Percentiles rank a stretch among this genome's conserved stretches.
phyloP scores from a whole-genome alignment of 2,329 filamentous ascomycete species.

The Blastomyces silverae region DNA sequence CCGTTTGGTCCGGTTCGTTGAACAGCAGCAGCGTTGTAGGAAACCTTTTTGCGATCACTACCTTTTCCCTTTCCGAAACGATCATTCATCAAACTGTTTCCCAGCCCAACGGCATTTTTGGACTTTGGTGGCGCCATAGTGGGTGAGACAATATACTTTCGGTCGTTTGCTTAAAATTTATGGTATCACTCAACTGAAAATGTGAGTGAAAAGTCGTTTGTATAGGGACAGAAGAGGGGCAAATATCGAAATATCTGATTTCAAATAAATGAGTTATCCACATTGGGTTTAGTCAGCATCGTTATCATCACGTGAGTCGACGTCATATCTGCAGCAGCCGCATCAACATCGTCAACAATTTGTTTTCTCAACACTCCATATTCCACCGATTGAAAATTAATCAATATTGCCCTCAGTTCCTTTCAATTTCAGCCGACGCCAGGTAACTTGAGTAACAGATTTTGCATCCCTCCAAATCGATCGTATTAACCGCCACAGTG shows the following conservation, averaged over 20 bases:
- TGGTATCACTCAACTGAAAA: background rate
- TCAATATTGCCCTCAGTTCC: background rate
- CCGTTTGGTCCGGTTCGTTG: slow-evolving; percentile 67
- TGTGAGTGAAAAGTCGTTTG: background rate
- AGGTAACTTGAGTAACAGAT: background rate
- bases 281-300: background rate
- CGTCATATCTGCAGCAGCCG: background rate
- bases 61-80: slow-evolving; percentile 93
- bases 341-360: slow-evolving; percentile 1
- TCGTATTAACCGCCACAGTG: background rate
- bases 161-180: background rate
- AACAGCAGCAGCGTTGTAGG: slow-evolving; percentile 54
- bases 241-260: slow-evolving; percentile 9
- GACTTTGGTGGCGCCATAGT: slow-evolving; percentile 78
- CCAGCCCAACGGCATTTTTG: slow-evolving; percentile 89
- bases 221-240: background rate
- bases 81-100: slow-evolving; percentile 98
- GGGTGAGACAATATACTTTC: slow-evolving; percentile 15
- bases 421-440: background rate
- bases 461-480: background rate
- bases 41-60: slow-evolving; percentile 67
- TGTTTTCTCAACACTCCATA: background rate
- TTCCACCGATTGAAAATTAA: background rate
- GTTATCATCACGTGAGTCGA: slow-evolving; percentile 9
- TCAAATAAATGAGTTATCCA: background rate